A percentile compares a stretch with the other conserved stretches of the same genome.
Conservation (phyloP, 345 rosid species). For the Salix caprea region DNA sequence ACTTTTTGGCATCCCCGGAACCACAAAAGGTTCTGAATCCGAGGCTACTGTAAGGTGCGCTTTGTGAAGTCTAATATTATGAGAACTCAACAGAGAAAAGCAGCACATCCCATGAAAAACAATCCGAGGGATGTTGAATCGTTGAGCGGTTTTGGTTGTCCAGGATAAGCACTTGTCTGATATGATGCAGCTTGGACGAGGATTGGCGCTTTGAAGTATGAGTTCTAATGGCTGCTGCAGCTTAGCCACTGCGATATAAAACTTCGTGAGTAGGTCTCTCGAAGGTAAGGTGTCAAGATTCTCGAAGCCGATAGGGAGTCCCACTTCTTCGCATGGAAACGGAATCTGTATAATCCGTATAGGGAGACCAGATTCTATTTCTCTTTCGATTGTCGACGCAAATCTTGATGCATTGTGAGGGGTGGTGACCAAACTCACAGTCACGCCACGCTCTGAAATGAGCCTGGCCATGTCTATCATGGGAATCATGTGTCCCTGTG, state of each 20-base stretch:
- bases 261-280: conserved; percentile 40
- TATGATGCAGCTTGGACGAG: conserved; percentile 63
- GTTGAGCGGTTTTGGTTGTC: conserved; percentile 49
- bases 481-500: conserved; percentile 83
- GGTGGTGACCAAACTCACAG: conserved; percentile 62
- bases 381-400: conserved; percentile 31
- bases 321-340: conserved; percentile 53
- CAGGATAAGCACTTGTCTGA: conserved; percentile 70
- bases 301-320: conserved; percentile 67
- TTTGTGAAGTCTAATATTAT: conserved; percentile 38
- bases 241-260: conserved; percentile 44
- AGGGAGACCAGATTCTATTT: conserved; percentile 20
- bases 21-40: conserved; percentile 47
- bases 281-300: conserved; percentile 70
- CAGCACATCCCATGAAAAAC: conserved; percentile 78
- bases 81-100: conserved; percentile 55
- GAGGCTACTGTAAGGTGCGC: conserved; percentile 41
- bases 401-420: conserved; percentile 64
- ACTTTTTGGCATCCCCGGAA: conserved; percentile 48
- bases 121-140: conserved; percentile 58
- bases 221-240: conserved; percentile 55
- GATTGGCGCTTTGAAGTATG: conserved; percentile 31
- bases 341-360: conserved; percentile 46
- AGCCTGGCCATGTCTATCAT: conserved; percentile 64
- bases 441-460: conserved; percentile 47